Evolutionary conservation across 768 basidiomycete species (phyloP).

Genomic region (Chalciporus pseudorubinellus): DNA sequence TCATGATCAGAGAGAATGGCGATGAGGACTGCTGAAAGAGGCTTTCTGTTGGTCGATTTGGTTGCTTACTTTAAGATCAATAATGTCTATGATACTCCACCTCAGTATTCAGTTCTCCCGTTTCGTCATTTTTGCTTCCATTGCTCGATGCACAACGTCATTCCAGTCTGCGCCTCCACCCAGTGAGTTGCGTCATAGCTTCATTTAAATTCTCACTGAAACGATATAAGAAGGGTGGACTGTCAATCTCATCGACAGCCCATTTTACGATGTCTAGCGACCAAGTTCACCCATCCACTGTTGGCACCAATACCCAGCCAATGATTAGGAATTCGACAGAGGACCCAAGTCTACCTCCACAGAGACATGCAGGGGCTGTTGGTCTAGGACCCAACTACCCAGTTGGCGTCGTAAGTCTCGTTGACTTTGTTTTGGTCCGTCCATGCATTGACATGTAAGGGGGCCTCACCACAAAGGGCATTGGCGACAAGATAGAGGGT

Average conservation of each 20-base stretch:
- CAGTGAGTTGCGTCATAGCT: neutral
- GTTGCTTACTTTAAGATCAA: neutral
- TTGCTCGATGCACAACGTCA: neutral
- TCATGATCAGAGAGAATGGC: too few species aligned
- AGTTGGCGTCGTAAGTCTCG: slow-evolving; percentile 28
- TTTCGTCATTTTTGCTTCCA: neutral
- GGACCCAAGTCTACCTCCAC: slow-evolving; percentile 32
- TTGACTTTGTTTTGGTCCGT: neutral
- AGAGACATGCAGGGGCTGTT: slow-evolving; percentile 42
- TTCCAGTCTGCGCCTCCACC: neutral
- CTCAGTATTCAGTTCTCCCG: neutral
- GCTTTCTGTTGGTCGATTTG: too few species aligned
- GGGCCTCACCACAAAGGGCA: slow-evolving; percentile 23
- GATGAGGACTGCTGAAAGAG: too few species aligned
- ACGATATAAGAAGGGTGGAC: neutral
- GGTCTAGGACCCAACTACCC: slow-evolving; percentile 40
- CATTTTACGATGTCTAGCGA: slow-evolving; percentile 10
- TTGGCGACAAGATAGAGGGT: slow-evolving; percentile 38
- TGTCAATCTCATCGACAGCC: neutral
- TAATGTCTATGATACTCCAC: neutral
- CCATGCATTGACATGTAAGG: neutral
- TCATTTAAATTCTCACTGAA: neutral
- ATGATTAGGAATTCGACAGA: neutral
- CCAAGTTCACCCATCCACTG: slow-evolving; percentile 19
- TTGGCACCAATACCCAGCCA: slow-evolving; percentile 12